Base-by-base conservation (phyloP, 2,329 filamentous ascomycete genomes). In the Colletotrichum sublineola region DNA sequence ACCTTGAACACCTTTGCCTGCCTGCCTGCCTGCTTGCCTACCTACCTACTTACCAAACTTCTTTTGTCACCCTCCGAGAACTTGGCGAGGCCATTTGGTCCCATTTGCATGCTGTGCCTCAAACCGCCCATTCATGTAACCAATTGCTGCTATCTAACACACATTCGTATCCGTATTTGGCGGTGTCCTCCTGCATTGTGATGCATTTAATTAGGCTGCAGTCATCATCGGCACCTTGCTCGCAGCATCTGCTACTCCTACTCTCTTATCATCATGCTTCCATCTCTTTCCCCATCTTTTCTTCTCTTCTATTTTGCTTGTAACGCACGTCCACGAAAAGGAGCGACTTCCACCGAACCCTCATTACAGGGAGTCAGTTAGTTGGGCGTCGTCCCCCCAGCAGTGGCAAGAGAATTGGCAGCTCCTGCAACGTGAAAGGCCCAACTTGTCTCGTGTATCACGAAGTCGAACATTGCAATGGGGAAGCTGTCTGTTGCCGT, bases 401-500 rank as follows among this genome's bases (percentile, higher is more conserved):
- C 48, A 44, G 8, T n/a, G 31, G 31, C 31, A 50, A 48, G 46
- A 11, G 14, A 20, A 42, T 61, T 24, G 24, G 33, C 56, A 7
- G 33, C 33, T 46, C n/a, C 29, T 48, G 33, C 52, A 1, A 6
- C 44, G 9, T 42, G 15, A 36, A 36, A 20, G 18, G 15, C 56
- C 44, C 60, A n/a, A 9, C n/a, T 33, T 24, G 40, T 52, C 12
- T 12, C 18, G 18, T n/a, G 14, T 20, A 24, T 48, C 31, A 0
- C 31, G 52, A 24, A 15, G 18, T 29, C 40, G 1, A 56, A 12
- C 48, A 31, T 42, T 53, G 58, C 38, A 29, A 74, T 74, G 73
- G 67, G 57, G n/a, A 66, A 64, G 46, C 57, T 73, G 40, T 38
- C 63, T 24, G 6, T 75, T 31, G 63, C 73, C 63, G 72, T 82